Base-by-base conservation (phyloP, 1,139 yeast genomes). In the Candida sp. region DNA sequence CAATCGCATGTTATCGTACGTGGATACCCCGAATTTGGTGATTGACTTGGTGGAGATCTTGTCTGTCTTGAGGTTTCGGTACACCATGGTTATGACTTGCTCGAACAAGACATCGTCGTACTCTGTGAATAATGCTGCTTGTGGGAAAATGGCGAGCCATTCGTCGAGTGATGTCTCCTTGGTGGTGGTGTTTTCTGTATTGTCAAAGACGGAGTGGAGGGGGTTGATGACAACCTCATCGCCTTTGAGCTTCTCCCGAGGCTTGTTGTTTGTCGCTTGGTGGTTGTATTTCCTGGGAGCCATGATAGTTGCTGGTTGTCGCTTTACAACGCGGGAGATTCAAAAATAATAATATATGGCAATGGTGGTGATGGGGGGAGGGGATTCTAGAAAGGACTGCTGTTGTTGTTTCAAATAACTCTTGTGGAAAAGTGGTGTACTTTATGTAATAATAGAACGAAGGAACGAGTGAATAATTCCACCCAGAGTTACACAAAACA, bases 21-120 rank as follows among this genome's bases (percentile, higher is more conserved):
- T 77, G 5, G 88, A 76, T 32, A 85, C 79, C 0, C 98, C 98
- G 57, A 84, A 85, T 50, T 83, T 80, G 39, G 94, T 85, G 28
- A 93, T 64, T 17, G 91, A 71, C 3, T 87, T 75, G 3, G 91
- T 80, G 49, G 87, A 80, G 22, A 88, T 73, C 53, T 77, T 78
- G 12, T 70, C 69, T 0, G 83, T 69, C 5, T 65, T 61, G 7
- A 73, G 72, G 53, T 80, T 80, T 56, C 78, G 79, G 59, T 78
- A 84, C 1, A 88, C 80, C 63, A 86, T 75, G 1, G 81, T 72
- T 27, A 86, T 50, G 22, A 85, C 68, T 30, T 76, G 68, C 3
- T 86, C 87, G 58, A 86, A 82, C 22, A 86, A 63, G 11, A 54
- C 52, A 7, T 72, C 71, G 58, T 87, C 91, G 41, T 65, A 60